Evolutionary conservation across 2,329 filamentous ascomycete species (phyloP), one percentile per base, ranked within the genome.

Genomic region (Pseudogymnoascus sp.): DNA sequence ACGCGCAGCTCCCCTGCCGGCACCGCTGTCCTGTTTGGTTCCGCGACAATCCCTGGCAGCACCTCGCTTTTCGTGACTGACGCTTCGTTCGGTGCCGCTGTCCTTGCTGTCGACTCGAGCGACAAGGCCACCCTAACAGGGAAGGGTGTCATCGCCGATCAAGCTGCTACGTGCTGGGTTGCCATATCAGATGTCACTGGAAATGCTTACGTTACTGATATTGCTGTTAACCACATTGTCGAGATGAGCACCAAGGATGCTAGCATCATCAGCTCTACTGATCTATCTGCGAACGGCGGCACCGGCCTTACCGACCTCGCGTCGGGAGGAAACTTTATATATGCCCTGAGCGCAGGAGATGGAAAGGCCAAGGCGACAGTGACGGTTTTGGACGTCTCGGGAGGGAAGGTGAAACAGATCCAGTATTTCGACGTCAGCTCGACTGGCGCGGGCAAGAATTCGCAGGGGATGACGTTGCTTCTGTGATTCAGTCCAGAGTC

Each of bases 111-210:
- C 21, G 51, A 57, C 29, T 36, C 51, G 4, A 36, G 51, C 29
- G 21, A 34, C 51, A 34, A 57, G 29, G 7, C 82, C 1, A 85
- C 82, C 0, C 57, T 54, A 0, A 72, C 74, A 37, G 75, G 73
- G n/a, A 76, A 73, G 57, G 73, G 75, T n/a, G 67, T 69, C 1
- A 73, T 87, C 11, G 73, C 74, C 0, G 80, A 76, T 39, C 85
- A 88, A 68, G 71, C 65, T 5, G 84, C 84, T 0, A 86, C 83
- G 0, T 87, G 84, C 71, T 87, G 85, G 85, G 77, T 75, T 0
- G 75, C 82, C 0, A 74, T 85, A 42, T 82, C 81, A 0, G 64
- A 73, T 0, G 71, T 73, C 0, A 83, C 81, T 0, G 73, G 76
- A 6, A 82, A 78, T 0, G 82, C 80, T 0, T 88, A 84, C 64